Evolutionary conservation across 768 basidiomycete genomes (phyloP).

Genomic region (Hericium coralloides): DNA sequence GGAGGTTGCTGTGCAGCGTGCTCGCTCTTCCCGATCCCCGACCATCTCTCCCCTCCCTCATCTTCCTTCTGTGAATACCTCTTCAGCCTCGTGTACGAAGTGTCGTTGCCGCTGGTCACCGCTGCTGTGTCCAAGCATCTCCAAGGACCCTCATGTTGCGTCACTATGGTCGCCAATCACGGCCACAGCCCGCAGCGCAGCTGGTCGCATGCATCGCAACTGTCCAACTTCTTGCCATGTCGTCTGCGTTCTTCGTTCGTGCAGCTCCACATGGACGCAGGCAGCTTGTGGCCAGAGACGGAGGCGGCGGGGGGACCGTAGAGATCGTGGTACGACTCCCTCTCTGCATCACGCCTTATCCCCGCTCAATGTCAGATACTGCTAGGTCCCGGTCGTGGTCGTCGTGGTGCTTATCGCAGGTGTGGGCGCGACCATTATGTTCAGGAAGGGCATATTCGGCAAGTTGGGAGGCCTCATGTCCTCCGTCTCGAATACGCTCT

Average conservation of each 20-base stretch:
- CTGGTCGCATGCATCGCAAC: not conserved
- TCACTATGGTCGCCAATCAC: not conserved
- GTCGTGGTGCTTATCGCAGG: conserved; percentile 3
- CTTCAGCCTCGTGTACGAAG: too few relatives aligned
- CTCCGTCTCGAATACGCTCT: not conserved
- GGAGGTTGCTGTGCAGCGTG: too few relatives aligned
- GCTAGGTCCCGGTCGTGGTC: conserved; percentile 8
- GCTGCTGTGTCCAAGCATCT: too few relatives aligned
- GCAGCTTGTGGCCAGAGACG: not conserved
- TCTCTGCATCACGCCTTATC: not conserved
- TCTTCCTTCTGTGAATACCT: too few relatives aligned
- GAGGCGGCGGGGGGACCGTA: not conserved
- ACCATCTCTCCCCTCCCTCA: too few relatives aligned
- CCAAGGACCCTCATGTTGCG: not conserved
- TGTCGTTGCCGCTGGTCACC: too few relatives aligned
- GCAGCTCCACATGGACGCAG: not conserved
- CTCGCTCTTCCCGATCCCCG: too few relatives aligned
- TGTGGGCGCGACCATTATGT: not conserved
- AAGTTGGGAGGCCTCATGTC: not conserved
- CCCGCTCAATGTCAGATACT: not conserved
- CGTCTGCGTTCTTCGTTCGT: not conserved
- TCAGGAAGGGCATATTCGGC: not conserved
- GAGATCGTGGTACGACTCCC: not conserved
- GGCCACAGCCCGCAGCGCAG: not conserved
- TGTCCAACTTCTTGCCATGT: not conserved